Evolutionary conservation across 306 rosid genomes (phyloP).

Genomic region (Acacia crassicarpa): DNA sequence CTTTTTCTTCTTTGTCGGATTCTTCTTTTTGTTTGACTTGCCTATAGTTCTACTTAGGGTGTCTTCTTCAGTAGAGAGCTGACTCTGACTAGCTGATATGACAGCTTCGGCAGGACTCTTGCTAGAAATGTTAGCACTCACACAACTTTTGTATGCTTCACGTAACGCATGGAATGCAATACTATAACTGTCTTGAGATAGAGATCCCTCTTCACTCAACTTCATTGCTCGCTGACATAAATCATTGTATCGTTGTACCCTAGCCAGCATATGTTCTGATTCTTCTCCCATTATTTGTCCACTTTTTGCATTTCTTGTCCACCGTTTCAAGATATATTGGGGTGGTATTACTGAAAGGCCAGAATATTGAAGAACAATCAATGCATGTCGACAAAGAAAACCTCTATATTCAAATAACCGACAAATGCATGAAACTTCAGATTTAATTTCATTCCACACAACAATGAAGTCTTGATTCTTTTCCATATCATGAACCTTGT

Average conservation of each 20-base stretch:
- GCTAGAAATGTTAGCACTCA: constrained; percentile 58
- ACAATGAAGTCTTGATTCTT: constrained; percentile 70
- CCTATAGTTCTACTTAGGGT: constrained; percentile 74
- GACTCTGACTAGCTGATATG: constrained; percentile 69
- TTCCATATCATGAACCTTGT: constrained; percentile 83
- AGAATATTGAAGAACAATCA: constrained; percentile 91
- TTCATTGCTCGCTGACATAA: constrained; percentile 76
- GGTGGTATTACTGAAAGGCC: constrained; percentile 74
- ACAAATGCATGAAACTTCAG: constrained; percentile 82
- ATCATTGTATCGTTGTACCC: constrained; percentile 80
- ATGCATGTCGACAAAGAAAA: constrained; percentile 94
- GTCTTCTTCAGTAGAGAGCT: constrained; percentile 77
- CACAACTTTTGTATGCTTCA: constrained; percentile 71
- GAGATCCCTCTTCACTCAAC: constrained; percentile 83
- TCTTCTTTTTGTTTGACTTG: constrained; percentile 78
- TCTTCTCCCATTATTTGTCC: constrained; percentile 64
- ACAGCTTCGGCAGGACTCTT: constrained; percentile 73
- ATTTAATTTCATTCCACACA: constrained; percentile 63
- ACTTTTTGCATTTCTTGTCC: constrained; percentile 87
- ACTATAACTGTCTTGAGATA: constrained; percentile 83
- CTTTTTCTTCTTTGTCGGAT: constrained; percentile 93
- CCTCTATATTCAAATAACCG: constrained; percentile 88
- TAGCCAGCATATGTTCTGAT: constrained; percentile 55
- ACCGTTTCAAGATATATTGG: constrained; percentile 84
- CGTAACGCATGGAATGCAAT: constrained; percentile 72